Conservation (phyloP, 1,284 basidiomycete species). For the Mycosarcoma mackinlayi region DNA sequence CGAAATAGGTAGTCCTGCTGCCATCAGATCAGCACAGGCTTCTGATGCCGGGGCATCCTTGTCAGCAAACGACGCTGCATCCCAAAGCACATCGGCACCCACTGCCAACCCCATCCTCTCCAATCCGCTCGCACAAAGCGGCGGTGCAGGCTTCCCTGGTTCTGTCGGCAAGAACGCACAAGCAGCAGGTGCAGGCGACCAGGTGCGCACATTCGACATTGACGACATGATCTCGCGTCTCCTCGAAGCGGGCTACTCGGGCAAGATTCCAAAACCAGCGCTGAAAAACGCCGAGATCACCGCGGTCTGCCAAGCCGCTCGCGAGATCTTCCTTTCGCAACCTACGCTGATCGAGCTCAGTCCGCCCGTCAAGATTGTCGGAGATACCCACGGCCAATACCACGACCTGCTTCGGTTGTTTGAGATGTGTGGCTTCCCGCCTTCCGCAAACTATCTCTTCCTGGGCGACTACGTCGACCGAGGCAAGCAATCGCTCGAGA, state of each 20-base stretch:
- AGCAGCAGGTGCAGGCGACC: slow-evolving; percentile 45
- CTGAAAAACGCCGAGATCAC: slow-evolving; percentile 97
- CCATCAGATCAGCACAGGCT: slow-evolving; percentile 20
- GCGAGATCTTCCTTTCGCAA: slow-evolving; percentile 95
- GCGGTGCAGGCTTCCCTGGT: slow-evolving; percentile 22
- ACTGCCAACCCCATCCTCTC: slow-evolving; percentile 49
- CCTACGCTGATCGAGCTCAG: slow-evolving; percentile 97
- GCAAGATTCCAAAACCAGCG: slow-evolving; percentile 96
- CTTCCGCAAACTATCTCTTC: slow-evolving; percentile 97
- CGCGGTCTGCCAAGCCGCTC: slow-evolving; percentile 93
- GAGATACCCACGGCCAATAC: slow-evolving; percentile 98
- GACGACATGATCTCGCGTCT: slow-evolving; percentile 98
- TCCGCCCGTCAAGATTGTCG: slow-evolving; percentile 98
- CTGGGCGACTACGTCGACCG: slow-evolving; percentile 98
- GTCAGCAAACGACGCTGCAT: slow-evolving; percentile 30
- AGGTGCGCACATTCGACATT: slow-evolving; percentile 79
- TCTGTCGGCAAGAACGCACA: slow-evolving; percentile 41
- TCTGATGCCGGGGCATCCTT: slow-evolving; percentile 13
- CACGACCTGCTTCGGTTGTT: slow-evolving; percentile 97
- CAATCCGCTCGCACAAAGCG: slow-evolving; percentile 46
- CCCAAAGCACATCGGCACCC: slow-evolving; percentile 25
- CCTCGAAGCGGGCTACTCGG: slow-evolving; percentile 95
- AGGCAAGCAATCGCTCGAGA: slow-evolving; percentile 98
- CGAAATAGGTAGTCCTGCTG: slow-evolving; percentile 37
- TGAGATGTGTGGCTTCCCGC: slow-evolving; percentile 99